Percentiles rank a stretch among this genome's conserved stretches.
phyloP scores from a whole-genome alignment of 148 eudicot species.

The Amaranthus cruentus region DNA sequence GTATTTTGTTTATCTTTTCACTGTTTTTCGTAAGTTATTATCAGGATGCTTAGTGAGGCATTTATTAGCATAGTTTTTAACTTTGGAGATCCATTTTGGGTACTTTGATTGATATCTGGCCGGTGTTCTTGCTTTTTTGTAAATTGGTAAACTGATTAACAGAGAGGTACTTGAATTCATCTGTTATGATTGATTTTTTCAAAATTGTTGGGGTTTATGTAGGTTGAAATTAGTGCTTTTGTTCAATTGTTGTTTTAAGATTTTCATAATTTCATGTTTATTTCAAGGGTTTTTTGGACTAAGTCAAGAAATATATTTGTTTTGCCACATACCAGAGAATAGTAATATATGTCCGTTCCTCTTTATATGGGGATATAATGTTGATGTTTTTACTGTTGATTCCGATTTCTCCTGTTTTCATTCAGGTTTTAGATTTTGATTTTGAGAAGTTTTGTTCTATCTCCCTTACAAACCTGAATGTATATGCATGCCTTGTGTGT shows the following conservation, averaged over 20 bases:
- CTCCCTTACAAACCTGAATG: slow-evolving; percentile 85
- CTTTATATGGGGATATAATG: not conserved
- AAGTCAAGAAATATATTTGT: too few relatives aligned
- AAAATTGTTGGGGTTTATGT: too few relatives aligned
- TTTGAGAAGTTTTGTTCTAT: slow-evolving; percentile 94
- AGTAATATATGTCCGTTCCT: too few relatives aligned
- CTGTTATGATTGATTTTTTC: too few relatives aligned
- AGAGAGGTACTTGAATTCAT: too few relatives aligned
- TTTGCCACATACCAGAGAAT: too few relatives aligned
- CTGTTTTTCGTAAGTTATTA: not conserved
- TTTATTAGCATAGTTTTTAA: not conserved
- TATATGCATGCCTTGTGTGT: slow-evolving; percentile 93
- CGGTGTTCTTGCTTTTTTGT: not conserved
- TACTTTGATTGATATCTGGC: not conserved
- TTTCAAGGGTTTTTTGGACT: too few relatives aligned
- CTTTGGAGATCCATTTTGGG: not conserved
- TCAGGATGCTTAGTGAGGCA: not conserved
- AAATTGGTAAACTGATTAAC: too few relatives aligned
- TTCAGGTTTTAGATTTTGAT: slow-evolving; percentile 95
- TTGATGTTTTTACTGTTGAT: not conserved
- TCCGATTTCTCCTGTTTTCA: not conserved
- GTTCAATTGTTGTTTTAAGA: too few relatives aligned
- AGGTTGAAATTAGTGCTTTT: too few relatives aligned
- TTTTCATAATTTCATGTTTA: too few relatives aligned
- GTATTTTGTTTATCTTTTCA: slow-evolving; percentile 25